Evolutionary conservation across 1,139 yeast genomes (phyloP).

Genomic region (Candida dubliniensis): DNA sequence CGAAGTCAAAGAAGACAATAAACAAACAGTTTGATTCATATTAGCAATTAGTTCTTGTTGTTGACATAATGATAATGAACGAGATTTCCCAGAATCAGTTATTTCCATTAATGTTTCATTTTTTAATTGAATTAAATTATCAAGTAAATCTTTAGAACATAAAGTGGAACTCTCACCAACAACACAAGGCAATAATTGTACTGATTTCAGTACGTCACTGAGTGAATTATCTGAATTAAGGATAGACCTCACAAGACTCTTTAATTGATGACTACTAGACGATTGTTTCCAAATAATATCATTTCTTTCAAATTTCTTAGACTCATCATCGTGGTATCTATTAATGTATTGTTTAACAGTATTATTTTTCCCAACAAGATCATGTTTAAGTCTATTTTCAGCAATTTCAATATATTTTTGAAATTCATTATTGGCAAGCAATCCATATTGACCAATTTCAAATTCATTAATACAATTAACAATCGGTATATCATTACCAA

Average conservation of each 20-base stretch:
- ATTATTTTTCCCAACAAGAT: constrained; percentile 7
- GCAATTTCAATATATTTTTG: constrained; percentile 3
- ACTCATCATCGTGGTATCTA: no score
- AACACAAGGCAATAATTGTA: constrained; percentile 18
- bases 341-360: constrained; percentile 5
- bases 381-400: background rate
- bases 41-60: constrained; percentile 2
- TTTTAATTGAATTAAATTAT: constrained; percentile 21
- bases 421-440: constrained; percentile 14
- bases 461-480: constrained; percentile 27
- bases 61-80: constrained; percentile 11
- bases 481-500: constrained; percentile 24
- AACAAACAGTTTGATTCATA: constrained; percentile 21
- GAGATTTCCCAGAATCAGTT: background rate
- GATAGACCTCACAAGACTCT: background rate
- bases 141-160: constrained; percentile 11
- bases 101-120: constrained; percentile 16
- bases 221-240: background rate
- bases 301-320: no score
- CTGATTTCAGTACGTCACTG: constrained; percentile 10
- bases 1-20: constrained; percentile 25
- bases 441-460: constrained; percentile 19
- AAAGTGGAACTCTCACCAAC: constrained; percentile 8
- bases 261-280: background rate
- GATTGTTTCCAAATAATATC: background rate